Evolutionary conservation across 2,329 filamentous ascomycete species (phyloP), one percentile per base, ranked within the genome.

Genomic region (Trichoderma sp.): DNA sequence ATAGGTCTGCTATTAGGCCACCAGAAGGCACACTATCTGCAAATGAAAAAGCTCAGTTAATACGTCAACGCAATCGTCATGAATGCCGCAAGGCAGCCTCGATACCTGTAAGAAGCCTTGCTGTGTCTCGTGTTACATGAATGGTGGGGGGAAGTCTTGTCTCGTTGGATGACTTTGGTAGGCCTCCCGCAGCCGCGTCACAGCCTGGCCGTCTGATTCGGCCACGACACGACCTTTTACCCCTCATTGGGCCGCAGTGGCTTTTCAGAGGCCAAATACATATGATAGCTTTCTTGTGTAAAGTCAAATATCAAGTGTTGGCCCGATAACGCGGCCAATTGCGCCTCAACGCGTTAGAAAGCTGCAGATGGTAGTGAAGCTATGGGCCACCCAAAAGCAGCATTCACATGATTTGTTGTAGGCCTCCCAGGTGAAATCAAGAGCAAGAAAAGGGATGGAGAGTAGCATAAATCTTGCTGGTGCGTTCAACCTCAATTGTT

Each of bases 121-220:
- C 14, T 43, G 64, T 31, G n/a, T 29, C 40, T 67, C 16, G 31
- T 7, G 29, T 52, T 52, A 7, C n/a, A 67, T 24, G 37, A 27
- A 13, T 43, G 52, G 57, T n/a, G 66, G 58, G 66, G 66, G 19
- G 29, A 40, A 19, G 1, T 24, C 35, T 29, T 35, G 4, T 40
- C 49, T 35, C 8, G 35, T 56, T 60, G 35, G 49, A 10, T 31
- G 24, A 21, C 56, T 13, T 5, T 60, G 1, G 27, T 68, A 8
- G 58, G 27, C 57, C 66, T 47, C 66, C 66, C 66, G 19, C 24
- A 56, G 37, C 66, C 52, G 29, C 35, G 33, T 53, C 40, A 47
- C 63, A 66, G 63, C 63, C 63, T 66, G 35, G 16, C 53, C 52
- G 21, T 62, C n/a, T 68, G 55, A 55, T 61, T 68, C 58, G 57